Evolutionary conservation across 148 eudicot genomes (phyloP), one percentile per base, ranked within the genome.

Genomic region (Fagopyrum tataricum): DNA sequence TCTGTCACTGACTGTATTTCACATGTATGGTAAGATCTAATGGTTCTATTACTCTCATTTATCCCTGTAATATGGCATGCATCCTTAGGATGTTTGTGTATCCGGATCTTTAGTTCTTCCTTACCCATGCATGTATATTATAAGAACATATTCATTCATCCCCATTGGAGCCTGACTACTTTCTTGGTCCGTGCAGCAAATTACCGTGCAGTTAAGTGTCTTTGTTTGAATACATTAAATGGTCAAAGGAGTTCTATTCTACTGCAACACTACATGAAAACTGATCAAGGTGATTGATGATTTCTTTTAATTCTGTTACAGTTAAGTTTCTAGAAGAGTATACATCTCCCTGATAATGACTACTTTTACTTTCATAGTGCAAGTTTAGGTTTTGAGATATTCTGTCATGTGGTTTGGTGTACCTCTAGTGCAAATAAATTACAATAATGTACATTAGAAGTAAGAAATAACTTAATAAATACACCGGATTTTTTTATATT

Each of bases 181-280:
- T 48, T 10, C 44, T 75, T 53, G 37, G 20, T 76, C 26, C 75
- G 69, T 85, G 82, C 87, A 95, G 98, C 98, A 55, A 95, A 95
- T 72, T 95, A 95, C 78, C 92, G 84, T 79, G 98, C 98, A 68
- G 98, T 95, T 44, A 82, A 88, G 73, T 90, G 91, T 79, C 90
- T 95, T 59, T 87, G 93, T 41, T 80, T 95, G 55, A 84, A 84
- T 70, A 84, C 97, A 42, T 81, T 95, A 76, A 95, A 95, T 72
- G 82, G 87, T 75, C 90, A 90, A 87, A 85, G 98, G 78, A 84
- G 90, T 84, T 91, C 93, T 67, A 83, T 88, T 78, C 84, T 95
- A 72, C 80, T 91, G 77, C 85, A 81, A 43, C 89, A 87, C 85
- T 95, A 85, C 83, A 78, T 95, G 87, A 62, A 87, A 81, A 88